Evolutionary conservation across 768 basidiomycete genomes (phyloP), one percentile per base, ranked within the genome.

Genomic region (Boletus sensibilis): DNA sequence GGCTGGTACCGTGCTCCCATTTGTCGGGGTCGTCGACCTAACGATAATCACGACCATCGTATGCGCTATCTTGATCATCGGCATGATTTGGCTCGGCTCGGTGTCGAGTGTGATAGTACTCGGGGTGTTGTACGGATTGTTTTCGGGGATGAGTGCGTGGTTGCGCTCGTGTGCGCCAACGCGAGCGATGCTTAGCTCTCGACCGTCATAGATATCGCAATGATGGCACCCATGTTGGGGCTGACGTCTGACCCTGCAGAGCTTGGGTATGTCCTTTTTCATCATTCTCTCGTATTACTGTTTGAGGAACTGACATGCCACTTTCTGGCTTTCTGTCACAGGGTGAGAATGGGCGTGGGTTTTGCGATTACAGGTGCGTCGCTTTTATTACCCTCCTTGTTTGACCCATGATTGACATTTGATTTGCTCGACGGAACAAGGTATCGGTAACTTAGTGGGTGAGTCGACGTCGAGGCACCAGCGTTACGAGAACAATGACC

Each of bases 201-300:
- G 5, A 31, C 3, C 14, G 1, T 6, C 4, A 27, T 39, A 76
- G 78, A 77, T 35, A 67, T 83, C 13, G 66, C 61, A 1, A 35
- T 75, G 55, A 65, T 81, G 53, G 69, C 77, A 0, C 79, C 82
- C 2, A 70, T 80, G 72, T 57, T 84, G 13, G 74, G 73, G 5
- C 63, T 82, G n/a, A 76, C 82, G 4, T 68, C 73, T 10, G 73
- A 75, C 27, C 75, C 79, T 50, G 68, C 74, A 3, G 85, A 86
- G 61, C 77, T 85, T 31, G 85, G 85, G 45, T 77, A 34, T n/a
- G 73, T 58, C 20, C 0, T 61, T 29, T 40, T 11, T n/a, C n/a
- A n/a, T n/a, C 31, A 10, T 21, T 1, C 16, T n/a, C 34, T n/a
- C 20, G 16, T 35, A 12, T 48, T 9, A 2, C 9, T n/a, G 10